Evolutionary conservation across 371 early-diverging fungal species (phyloP).

Genomic region (Syncephalastrum sp.): DNA sequence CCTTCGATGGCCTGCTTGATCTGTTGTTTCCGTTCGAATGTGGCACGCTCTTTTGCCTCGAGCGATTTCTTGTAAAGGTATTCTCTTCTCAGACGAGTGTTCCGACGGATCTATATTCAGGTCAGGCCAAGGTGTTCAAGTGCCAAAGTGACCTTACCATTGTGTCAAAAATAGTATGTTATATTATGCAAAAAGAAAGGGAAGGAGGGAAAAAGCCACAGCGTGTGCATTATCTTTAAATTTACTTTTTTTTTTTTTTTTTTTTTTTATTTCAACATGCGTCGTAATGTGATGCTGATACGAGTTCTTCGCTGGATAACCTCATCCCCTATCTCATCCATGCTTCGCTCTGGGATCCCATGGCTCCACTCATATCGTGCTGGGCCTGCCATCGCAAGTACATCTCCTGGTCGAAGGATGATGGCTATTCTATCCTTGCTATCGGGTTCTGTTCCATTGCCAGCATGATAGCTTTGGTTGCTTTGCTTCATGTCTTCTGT

Average conservation of each 20-base stretch:
- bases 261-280: too few relatives aligned
- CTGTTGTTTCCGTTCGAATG: slow-evolving; percentile 90
- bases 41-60: slow-evolving; percentile 86
- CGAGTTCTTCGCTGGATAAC: slow-evolving; percentile 33
- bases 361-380: slow-evolving; percentile 48
- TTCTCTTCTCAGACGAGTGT: slow-evolving; percentile 85
- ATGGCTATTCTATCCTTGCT: slow-evolving; percentile 12
- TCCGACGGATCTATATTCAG: slow-evolving; percentile 66
- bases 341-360: slow-evolving; percentile 30
- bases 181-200: too few relatives aligned
- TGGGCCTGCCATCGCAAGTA: slow-evolving; percentile 31
- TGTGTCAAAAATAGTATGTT: too few relatives aligned
- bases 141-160: too few relatives aligned
- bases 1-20: slow-evolving; percentile 90
- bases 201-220: too few relatives aligned
- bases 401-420: slow-evolving; percentile 39
- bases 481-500: not conserved
- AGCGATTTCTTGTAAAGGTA: slow-evolving; percentile 95
- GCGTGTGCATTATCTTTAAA: too few relatives aligned
- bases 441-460: not conserved
- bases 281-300: slow-evolving; percentile 42
- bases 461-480: not conserved
- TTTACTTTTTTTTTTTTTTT: too few relatives aligned
- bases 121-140: too few relatives aligned
- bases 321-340: slow-evolving; percentile 29